phyloP scores from a whole-genome alignment of 164 flowering plant species.

The grape (Vitis vinifera) region ASM3070453v1 NC_081811.1:27943001-27943500 shows the following conservation, averaged over 20 bases:
- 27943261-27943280: conserved; percentile 13
- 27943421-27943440: conserved; percentile 16
- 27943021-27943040: not conserved
- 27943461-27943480: conserved; percentile 20
- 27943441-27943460: conserved; percentile 23
- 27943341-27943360: not conserved
- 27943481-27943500: conserved; percentile 18
- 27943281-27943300: conserved; percentile 19
- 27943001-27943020: not conserved
- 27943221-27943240: not conserved
- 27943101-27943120: not conserved
- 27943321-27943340: too few species aligned
- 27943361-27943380: not conserved
- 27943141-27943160: not conserved
- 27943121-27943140: not conserved
- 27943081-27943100: not conserved
- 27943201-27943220: not conserved
- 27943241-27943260: not conserved
- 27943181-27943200: not conserved
- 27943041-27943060: not conserved
- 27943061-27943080: not conserved
- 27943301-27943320: conserved; percentile 13
- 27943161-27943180: not conserved
- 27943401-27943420: conserved; percentile 25
- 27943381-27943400: conserved; percentile 29